These are phyloP conservation scores for Triadica sebifera DNA, from an alignment of 345 rosid species.

Conservation along the genomic window DNA sequence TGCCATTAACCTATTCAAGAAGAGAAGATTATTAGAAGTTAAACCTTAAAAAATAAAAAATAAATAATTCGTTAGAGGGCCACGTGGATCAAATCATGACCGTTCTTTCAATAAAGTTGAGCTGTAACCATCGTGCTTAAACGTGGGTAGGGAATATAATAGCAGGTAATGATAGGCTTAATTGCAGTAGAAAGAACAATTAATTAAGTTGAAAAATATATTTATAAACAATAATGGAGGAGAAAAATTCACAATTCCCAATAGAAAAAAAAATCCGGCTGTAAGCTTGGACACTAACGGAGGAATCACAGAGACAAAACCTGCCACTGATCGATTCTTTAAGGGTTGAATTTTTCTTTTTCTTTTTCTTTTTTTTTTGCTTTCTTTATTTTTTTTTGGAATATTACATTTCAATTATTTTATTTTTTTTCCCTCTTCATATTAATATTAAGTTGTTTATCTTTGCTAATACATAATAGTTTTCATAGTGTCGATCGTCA, in stretches of 20 bases:
- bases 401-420: too few relatives aligned
- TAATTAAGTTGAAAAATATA: background rate
- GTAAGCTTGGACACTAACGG: conserved; percentile 46
- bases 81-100: conserved; percentile 49
- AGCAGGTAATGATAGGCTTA: conserved; percentile 34
- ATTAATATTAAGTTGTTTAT: background rate
- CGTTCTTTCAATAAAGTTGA: conserved; percentile 37
- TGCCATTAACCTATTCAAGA: too few relatives aligned
- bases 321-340: conserved; percentile 44
- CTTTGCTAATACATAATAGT: background rate
- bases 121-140: conserved; percentile 67
- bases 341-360: conserved; percentile 17
- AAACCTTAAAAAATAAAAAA: background rate
- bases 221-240: background rate
- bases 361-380: too few relatives aligned
- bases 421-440: too few relatives aligned
- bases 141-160: conserved; percentile 51
- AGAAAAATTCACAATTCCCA: conserved; percentile 34
- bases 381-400: too few relatives aligned
- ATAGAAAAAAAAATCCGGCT: conserved; percentile 36
- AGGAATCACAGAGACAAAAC: conserved; percentile 39
- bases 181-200: conserved; percentile 18
- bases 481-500: background rate
- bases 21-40: too few relatives aligned
- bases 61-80: background rate